Evolutionary conservation across 805 yeast species (phyloP), one percentile per base, ranked within the genome.

Genomic region (Maudiozyma serrabonitensis): DNA sequence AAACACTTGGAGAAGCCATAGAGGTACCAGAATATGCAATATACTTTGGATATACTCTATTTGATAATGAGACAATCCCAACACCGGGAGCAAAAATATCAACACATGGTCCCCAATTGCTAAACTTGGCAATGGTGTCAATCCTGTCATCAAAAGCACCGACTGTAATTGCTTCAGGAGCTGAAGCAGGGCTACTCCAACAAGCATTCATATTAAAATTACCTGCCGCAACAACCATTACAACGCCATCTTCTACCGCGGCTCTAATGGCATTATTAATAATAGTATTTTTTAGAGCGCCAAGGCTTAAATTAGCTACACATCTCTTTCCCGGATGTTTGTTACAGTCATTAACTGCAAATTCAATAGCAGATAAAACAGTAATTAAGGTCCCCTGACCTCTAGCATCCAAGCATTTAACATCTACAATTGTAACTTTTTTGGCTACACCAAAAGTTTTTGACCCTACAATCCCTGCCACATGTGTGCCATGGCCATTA

Each of bases 51-150:
- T 47, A 46, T 3, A 59, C 43, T 1, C 37, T 55, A 39, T 69
- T 69, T 11, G 78, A 71, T 13, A 83, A 71, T 48, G 90, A 82
- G 26, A 72, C 69, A 2, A 88, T 82, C 15, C 70, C 69, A 0
- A 81, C 82, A 0, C 98, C 98, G 45, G 91, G 79, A 0, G 96
- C 88, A 67, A 86, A 84, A 0, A 87, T 72, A 60, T 87, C 88
- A 7, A 90, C 95, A 65, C 97, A 91, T n/a, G 73, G 71, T 0
- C 98, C 97, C 89, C 90, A 87, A 61, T 91, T 90, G n/a, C 93
- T 78, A 58, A 91, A 90, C 12, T 75, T 60, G 0, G 97, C 95
- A 35, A 89, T 71, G 2, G 72, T 57, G 57, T 87, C 95, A 6
- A 73, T 74, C 18, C 75, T 61, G 61, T 87, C 95, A 59, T 88